Base-by-base conservation (phyloP, 2,329 filamentous ascomycete species). In the Mariannaea elegans region DNA sequence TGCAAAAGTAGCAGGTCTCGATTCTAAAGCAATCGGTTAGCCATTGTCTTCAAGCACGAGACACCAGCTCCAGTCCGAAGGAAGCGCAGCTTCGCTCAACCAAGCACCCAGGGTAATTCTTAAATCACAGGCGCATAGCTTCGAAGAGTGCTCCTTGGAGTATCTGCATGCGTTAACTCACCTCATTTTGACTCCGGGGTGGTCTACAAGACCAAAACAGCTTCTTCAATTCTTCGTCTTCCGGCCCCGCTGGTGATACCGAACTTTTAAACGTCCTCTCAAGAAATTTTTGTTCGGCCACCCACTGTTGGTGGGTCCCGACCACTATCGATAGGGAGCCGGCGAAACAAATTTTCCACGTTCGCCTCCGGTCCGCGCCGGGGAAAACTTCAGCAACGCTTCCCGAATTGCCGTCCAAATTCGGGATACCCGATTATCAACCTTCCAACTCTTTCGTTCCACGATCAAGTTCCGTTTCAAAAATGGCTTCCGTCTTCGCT, bases 1-100 rank as follows among this genome's bases (percentile, higher is more conserved):
- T 77, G 73, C 79, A 81, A 60, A 80, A 81, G 66, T 77, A 80
- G 69, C 79, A 81, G 42, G 77, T 76, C 65, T 81, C 78, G 71
- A 81, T 79, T 72, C 78, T 79, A 16, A 52, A 61, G 55, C 42
- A 61, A 47, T 45, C 51, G 51, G 59, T 70, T 59, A 69, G 65
- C 19, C 13, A 27, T 24, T 16, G n/a, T 49, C 47, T 16, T 27
- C 24, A n/a, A 52, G 56, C 42, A 54, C 14, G 21, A 18, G 42
- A 63, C 38, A 7, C 7, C 36, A 42, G 49, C 56, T 56, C 54
- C 21, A 32, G 51, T 41, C 46, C 31, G 23, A 41, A 24, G 38
- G 27, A 32, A 47, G 23, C 29, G 27, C 16, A 44, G 29, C 21
- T 32, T 34, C 36, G 19, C 49, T 18, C n/a, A n/a, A n/a, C n/a